A percentile compares a stretch with the other conserved stretches of the same genome.
phyloP scores from a whole-genome alignment of 495 filamentous ascomycete genomes.

The Aspergillus ellipticus region DNA sequence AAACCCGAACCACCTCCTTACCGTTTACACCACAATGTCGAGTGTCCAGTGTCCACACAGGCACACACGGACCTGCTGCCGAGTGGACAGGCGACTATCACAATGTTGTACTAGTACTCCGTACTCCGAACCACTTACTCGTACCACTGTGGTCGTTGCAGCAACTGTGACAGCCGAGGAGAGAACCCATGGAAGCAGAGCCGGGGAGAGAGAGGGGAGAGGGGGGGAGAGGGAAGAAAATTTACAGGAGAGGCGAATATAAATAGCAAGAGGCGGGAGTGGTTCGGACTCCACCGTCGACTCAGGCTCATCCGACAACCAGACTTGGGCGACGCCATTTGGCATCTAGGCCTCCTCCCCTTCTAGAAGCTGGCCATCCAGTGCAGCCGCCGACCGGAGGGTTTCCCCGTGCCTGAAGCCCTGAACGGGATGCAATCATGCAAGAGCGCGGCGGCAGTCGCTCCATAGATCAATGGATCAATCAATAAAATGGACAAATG shows the following conservation, averaged over 20 bases:
- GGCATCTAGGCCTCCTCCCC: not conserved
- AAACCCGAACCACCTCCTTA: too few species aligned
- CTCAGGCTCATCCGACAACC: not conserved
- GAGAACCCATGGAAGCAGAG: too few species aligned
- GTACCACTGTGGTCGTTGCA: not conserved
- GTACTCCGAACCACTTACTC: too few species aligned
- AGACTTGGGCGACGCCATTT: not conserved
- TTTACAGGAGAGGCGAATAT: not conserved
- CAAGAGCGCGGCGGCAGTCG: too few species aligned
- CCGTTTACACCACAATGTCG: too few species aligned
- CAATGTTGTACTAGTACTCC: too few species aligned
- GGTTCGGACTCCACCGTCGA: constrained; percentile 1
- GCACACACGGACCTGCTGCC: too few species aligned
- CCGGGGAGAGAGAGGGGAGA: not conserved
- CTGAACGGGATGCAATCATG: not conserved
- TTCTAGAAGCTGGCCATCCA: constrained; percentile 2
- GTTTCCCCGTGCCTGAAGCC: not conserved
- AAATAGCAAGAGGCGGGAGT: constrained; percentile 1
- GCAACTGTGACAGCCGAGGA: not conserved
- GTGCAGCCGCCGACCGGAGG: not conserved
- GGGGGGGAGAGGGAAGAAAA: not conserved
- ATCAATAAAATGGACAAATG: not conserved
- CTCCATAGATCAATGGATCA: not conserved
- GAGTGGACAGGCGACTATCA: not conserved
- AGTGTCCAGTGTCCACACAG: too few species aligned